These are phyloP conservation scores for Acanthochlamys bracteata DNA, from an alignment of 106 monocot species.

Conservation along the genomic window DNA sequence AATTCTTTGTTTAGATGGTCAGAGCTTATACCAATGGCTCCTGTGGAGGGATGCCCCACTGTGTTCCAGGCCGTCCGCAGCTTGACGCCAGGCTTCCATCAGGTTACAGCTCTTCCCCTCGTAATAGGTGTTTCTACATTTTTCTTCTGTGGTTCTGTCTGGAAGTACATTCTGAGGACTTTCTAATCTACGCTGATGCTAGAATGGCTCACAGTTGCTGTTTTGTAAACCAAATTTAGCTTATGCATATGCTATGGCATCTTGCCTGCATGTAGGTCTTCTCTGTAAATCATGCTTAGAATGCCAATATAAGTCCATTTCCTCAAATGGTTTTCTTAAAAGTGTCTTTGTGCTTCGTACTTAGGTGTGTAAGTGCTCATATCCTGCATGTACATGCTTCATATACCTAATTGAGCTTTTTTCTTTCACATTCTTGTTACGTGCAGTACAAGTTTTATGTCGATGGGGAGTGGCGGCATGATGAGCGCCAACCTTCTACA, in stretches of 20 bases:
- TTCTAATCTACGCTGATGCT: no score
- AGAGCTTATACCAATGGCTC: constrained; percentile 78
- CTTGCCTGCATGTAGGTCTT: no score
- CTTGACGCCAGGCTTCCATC: constrained; percentile 68
- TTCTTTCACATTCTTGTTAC: not conserved
- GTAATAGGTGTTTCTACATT: no score
- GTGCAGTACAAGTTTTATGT: constrained; percentile 95
- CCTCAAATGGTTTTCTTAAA: not conserved
- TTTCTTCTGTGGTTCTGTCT: no score
- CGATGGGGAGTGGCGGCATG: constrained; percentile 90
- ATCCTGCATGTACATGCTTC: not conserved
- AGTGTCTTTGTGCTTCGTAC: not conserved
- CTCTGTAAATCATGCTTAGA: no score
- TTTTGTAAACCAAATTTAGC: no score
- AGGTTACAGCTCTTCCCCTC: no score
- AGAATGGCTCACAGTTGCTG: no score
- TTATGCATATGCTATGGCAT: no score
- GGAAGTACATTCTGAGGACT: no score
- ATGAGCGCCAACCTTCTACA: constrained; percentile 64
- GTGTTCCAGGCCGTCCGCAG: constrained; percentile 74
- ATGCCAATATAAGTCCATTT: not conserved
- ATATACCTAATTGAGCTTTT: not conserved
- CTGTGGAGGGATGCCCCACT: constrained; percentile 74
- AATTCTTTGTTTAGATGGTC: constrained; percentile 55
- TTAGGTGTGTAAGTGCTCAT: not conserved